These are phyloP conservation scores for Phytophthora aleatoria DNA, from an alignment of 352 stramenopile genomes.

Conservation along the genomic window DNA sequence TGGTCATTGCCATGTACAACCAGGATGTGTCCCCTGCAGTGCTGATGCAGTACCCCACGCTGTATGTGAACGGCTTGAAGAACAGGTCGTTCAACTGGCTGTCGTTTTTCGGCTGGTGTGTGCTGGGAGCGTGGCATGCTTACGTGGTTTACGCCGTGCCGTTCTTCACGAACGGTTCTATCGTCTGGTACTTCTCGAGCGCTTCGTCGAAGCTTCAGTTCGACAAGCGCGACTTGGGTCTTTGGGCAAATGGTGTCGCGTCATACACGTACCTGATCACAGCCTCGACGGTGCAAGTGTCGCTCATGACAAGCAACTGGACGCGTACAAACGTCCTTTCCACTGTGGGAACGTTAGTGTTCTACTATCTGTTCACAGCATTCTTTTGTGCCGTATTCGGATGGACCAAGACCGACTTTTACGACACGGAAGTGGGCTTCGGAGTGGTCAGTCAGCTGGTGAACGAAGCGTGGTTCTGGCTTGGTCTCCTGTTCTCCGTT, in stretches of 20 bases:
- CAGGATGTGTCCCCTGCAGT: constrained; percentile 88
- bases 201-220: constrained; percentile 57
- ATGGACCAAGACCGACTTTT: constrained; percentile 77
- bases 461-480: constrained; percentile 83
- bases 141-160: constrained; percentile 87
- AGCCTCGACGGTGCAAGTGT: constrained; percentile 83
- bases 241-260: constrained; percentile 83
- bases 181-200: constrained; percentile 83
- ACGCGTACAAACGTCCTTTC: constrained; percentile 72
- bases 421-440: constrained; percentile 79
- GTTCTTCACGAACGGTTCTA: constrained; percentile 86
- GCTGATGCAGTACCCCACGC: constrained; percentile 89
- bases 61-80: constrained; percentile 89
- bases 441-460: constrained; percentile 70
- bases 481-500: constrained; percentile 68
- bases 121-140: constrained; percentile 85
- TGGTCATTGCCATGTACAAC: constrained; percentile 92
- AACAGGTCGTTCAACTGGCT: constrained; percentile 91
- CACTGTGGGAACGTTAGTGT: constrained; percentile 81
- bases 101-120: constrained; percentile 87
- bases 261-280: constrained; percentile 89
- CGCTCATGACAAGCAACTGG: constrained; percentile 91
- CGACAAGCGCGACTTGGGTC: constrained; percentile 68
- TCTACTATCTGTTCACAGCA: constrained; percentile 86
- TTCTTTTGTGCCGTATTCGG: constrained; percentile 85